Base-by-base conservation (phyloP, 257 asterid species). In the Ilex asprella region DNA sequence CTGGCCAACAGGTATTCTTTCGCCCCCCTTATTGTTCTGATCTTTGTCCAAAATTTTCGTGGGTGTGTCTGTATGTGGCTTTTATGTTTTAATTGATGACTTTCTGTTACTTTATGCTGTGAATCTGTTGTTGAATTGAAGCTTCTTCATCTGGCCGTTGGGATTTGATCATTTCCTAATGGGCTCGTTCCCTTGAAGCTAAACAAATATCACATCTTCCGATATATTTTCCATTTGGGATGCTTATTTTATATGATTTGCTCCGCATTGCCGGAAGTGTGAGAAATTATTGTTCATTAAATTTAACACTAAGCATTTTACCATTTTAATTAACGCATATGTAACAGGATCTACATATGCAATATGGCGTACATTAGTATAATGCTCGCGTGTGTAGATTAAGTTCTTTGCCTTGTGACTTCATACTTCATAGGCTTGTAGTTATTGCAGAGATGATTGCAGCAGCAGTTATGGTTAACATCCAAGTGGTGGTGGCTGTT, bases 1-100 rank as follows among this genome's bases (percentile, higher is more conserved):
- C 78, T 81, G 7, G 80, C 97, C 53, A 90, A 90, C 81, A 86
- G 83, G 96, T 90, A 58, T 65, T 55, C 54, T 54, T 4, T 39
- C 51, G 31, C 12, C 11, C 7, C 54, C 27, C 27, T 21, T 21
- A 21, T 21, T 21, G 1, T 21, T 21, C 31, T 44, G 52, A 29
- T 62, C 30, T 52, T 52, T 46, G 9, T 31, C 16, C 39, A 14
- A 12, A 31, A 11, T 16, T 31, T 16, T 16, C 7, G 14, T 39
- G 16, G 14, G 2, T 30, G 11, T 43, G 35, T 1, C 10, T 8
- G 2, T 29, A 2, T 39, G 3, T 5, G 6, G 29, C 2, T 63
- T 6, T 10, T 29, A 2, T 54, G 1, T 46, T 10, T 6, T 2
- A 46, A 14, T 12, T 11, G 13, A 14, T 46, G 3, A 6, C 13